phyloP scores from a whole-genome alignment of 192 early-diverging fungal genomes.

The Lobosporangium transversale region DNA sequence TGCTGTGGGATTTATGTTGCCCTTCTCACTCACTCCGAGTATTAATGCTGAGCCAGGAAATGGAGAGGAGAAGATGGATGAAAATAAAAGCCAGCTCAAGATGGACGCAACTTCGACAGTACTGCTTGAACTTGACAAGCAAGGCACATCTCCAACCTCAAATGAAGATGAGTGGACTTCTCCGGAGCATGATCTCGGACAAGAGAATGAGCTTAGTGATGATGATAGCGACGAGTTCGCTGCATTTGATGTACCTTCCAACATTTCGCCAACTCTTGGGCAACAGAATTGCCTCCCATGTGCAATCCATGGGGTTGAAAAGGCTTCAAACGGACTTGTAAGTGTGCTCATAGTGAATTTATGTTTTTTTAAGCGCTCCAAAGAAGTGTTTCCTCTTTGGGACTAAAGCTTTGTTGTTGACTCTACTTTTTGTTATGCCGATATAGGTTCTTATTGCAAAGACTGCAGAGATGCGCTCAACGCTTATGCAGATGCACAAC shows the following conservation, averaged over 20 bases:
- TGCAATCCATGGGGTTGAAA: slow-evolving; percentile 63
- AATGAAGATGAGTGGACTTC: neutral
- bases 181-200: neutral
- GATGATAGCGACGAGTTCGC: slow-evolving; percentile 3
- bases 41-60: neutral
- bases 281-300: slow-evolving; percentile 29
- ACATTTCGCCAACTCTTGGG: slow-evolving; percentile 34
- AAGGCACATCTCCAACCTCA: slow-evolving; percentile 29
- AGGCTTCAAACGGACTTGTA: slow-evolving; percentile 65
- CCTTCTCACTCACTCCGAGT: slow-evolving; percentile 25
- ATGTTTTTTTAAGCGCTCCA: neutral
- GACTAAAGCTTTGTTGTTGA: too few relatives aligned
- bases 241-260: slow-evolving; percentile 46
- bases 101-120: too few relatives aligned
- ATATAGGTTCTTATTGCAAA: slow-evolving; percentile 61
- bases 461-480: slow-evolving; percentile 30
- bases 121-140: neutral
- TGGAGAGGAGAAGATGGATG: too few relatives aligned
- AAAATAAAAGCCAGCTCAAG: slow-evolving; percentile 11
- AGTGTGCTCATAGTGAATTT: neutral
- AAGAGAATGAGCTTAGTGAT: neutral
- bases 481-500: slow-evolving; percentile 47
- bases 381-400: neutral
- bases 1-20: slow-evolving; percentile 37
- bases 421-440: too few relatives aligned